Percentiles rank a stretch among this genome's conserved stretches.
These are phyloP conservation scores for Penicillium sp. DNA, from an alignment of 2,329 filamentous ascomycete species.

Conservation along the genomic window DNA sequence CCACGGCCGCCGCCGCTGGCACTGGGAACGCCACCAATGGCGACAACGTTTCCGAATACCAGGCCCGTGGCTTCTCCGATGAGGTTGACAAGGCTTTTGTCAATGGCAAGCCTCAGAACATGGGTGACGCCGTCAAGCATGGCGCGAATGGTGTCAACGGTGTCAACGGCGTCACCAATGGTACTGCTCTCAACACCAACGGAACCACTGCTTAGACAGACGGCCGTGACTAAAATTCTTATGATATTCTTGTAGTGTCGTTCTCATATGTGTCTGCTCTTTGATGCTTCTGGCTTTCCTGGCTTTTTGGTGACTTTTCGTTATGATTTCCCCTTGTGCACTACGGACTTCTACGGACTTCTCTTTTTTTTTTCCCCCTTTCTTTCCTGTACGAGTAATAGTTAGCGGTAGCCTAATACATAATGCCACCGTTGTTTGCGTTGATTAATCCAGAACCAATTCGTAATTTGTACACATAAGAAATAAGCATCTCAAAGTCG, in stretches of 20 bases:
- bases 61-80: conserved; percentile 33
- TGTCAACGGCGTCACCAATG: conserved; percentile 5
- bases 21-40: conserved; percentile 4
- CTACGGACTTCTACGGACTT: conserved; percentile 9
- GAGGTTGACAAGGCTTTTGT: conserved; percentile 36
- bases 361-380: conserved; percentile 2
- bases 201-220: not conserved
- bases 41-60: conserved; percentile 15
- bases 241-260: conserved; percentile 6
- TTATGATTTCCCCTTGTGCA: conserved; percentile 28
- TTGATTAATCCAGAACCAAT: not conserved
- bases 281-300: conserved; percentile 2
- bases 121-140: conserved; percentile 10
- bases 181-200: not conserved
- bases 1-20: conserved; percentile 9
- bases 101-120: conserved; percentile 18
- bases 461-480: not conserved
- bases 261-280: not conserved
- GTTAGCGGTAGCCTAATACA: conserved; percentile 25
- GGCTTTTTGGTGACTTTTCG: conserved; percentile 8
- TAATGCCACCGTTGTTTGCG: conserved; percentile 19
- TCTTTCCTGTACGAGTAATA: conserved; percentile 20
- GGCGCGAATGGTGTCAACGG: conserved; percentile 7
- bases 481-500: no score
- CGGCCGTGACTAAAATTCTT: not conserved